A percentile compares a stretch with the other conserved stretches of the same genome.
Evolutionary conservation across 2,329 filamentous ascomycete species (phyloP).

Genomic region (Ophiostoma populinum): DNA sequence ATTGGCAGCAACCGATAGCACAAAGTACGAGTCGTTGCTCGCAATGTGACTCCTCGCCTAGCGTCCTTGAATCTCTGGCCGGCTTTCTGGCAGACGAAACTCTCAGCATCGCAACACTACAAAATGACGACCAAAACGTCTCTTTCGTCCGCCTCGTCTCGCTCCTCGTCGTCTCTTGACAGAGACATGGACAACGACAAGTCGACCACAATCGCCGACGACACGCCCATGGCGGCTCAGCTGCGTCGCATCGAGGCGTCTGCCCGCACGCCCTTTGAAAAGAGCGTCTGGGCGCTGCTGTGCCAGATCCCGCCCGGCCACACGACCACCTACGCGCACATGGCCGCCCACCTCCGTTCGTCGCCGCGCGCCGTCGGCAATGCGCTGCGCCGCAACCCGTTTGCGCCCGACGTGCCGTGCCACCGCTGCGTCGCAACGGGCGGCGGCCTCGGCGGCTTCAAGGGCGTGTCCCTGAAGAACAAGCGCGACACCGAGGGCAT

Average conservation of each 20-base stretch:
- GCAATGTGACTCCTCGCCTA: too few species aligned
- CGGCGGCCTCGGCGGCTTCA: slow-evolving; percentile 54
- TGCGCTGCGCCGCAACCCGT: slow-evolving; percentile 62
- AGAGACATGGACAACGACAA: too few species aligned
- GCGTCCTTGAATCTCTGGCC: too few species aligned
- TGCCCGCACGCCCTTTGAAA: slow-evolving; percentile 35
- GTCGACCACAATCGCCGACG: slow-evolving; percentile 1
- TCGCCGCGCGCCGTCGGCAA: slow-evolving; percentile 65
- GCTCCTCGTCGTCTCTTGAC: too few species aligned
- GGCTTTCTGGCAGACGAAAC: too few species aligned
- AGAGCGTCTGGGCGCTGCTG: slow-evolving; percentile 51
- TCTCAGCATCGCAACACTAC: too few species aligned
- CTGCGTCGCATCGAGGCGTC: slow-evolving; percentile 28
- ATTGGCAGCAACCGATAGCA: too few species aligned
- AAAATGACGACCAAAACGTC: too few species aligned
- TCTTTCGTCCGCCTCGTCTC: too few species aligned
- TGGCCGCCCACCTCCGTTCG: slow-evolving; percentile 50
- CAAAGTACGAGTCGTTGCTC: too few species aligned
- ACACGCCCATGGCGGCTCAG: slow-evolving; percentile 19
- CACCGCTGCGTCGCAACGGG: slow-evolving; percentile 64
- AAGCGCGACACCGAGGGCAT: slow-evolving; percentile 44
- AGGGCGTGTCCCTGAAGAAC: slow-evolving; percentile 43
- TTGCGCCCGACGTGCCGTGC: slow-evolving; percentile 66
- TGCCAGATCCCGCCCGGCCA: slow-evolving; percentile 60
- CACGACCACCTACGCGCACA: slow-evolving; percentile 61